These are phyloP conservation scores for Colletotrichum liriopes DNA, from an alignment of 2,329 filamentous ascomycete genomes.

Conservation along the genomic window DNA sequence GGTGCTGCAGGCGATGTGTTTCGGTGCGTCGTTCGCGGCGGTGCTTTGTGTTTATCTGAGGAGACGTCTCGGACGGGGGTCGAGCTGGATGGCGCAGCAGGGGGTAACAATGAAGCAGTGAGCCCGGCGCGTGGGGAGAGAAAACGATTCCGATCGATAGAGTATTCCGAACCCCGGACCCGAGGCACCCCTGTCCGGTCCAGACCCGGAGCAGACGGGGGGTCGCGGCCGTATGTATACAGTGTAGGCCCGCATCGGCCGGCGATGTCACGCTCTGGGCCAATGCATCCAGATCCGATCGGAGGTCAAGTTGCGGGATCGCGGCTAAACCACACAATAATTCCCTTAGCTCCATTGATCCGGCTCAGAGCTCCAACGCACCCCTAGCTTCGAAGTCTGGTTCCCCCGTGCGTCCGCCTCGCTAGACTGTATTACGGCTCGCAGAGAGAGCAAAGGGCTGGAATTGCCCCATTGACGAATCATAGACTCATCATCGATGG, in stretches of 20 bases:
- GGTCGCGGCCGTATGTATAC: background rate
- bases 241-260: background rate
- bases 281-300: constrained; percentile 4
- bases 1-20: background rate
- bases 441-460: background rate
- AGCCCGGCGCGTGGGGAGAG: background rate
- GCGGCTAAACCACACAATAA: background rate
- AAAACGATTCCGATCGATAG: background rate
- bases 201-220: background rate
- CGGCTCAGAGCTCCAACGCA: background rate
- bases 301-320: background rate
- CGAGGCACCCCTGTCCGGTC: background rate
- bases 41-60: constrained; percentile 19
- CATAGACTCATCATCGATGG: constrained; percentile 36
- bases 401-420: background rate
- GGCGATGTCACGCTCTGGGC: background rate
- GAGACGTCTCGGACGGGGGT: background rate
- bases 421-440: background rate
- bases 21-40: constrained; percentile 17
- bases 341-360: background rate
- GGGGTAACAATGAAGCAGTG: constrained; percentile 15
- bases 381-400: background rate
- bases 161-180: constrained; percentile 10
- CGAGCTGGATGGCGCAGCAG: constrained; percentile 39
- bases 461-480: constrained; percentile 30